phyloP scores from a whole-genome alignment of 805 yeast genomes.

The Starmerella stigmatis region DNA sequence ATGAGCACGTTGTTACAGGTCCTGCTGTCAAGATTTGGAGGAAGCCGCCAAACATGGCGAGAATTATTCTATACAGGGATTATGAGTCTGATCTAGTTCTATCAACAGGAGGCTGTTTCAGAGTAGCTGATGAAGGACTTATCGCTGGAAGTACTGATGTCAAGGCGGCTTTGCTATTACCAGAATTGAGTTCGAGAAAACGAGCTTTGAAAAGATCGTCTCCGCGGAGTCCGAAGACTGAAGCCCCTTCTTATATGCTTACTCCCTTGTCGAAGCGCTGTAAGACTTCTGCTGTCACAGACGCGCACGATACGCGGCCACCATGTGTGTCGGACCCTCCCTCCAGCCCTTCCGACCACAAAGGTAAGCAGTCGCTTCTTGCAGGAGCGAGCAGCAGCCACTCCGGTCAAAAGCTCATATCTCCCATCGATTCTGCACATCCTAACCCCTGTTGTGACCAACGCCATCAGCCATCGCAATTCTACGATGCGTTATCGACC shows the following conservation, averaged over 20 bases:
- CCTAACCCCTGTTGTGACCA: too few species aligned
- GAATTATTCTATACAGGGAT: slow-evolving; percentile 6
- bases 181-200: not conserved
- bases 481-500: not conserved
- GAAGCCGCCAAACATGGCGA: not conserved
- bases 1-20: slow-evolving; percentile 4
- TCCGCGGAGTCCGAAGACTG: not conserved
- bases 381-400: too few species aligned
- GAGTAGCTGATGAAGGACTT: not conserved
- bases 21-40: slow-evolving; percentile 6
- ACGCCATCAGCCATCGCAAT: not conserved
- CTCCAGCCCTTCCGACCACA: not conserved
- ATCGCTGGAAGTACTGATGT: not conserved
- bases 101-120: slow-evolving; percentile 13
- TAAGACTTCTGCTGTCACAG: too few species aligned
- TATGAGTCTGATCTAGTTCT: not conserved
- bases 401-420: not conserved
- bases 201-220: not conserved
- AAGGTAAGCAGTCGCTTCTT: not conserved
- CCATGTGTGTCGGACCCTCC: not conserved
- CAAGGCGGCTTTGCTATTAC: not conserved
- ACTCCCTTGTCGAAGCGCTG: not conserved
- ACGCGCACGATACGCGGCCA: not conserved
- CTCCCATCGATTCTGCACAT: too few species aligned
- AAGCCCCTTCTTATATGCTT: not conserved